phyloP scores from a whole-genome alignment of 805 yeast genomes.

The Sungouiozyma intestinalis region DNA sequence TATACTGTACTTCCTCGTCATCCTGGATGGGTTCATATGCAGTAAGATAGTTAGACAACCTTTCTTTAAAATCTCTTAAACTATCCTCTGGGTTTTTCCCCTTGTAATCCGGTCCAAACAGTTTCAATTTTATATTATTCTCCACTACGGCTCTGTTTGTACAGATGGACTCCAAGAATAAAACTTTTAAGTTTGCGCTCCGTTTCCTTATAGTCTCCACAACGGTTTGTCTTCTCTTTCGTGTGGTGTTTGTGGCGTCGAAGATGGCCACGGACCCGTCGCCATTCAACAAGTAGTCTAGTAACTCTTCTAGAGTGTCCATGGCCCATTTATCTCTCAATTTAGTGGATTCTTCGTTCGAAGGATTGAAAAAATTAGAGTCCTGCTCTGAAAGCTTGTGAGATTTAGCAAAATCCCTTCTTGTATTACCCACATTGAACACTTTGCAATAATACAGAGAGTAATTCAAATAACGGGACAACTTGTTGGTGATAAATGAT shows the following conservation, averaged over 20 bases:
- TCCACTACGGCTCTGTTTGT: conserved; percentile 71
- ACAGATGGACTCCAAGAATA: conserved; percentile 81
- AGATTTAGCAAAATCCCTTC: conserved; percentile 54
- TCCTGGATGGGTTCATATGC: conserved; percentile 90
- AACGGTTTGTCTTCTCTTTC: conserved; percentile 49
- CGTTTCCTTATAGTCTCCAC: conserved; percentile 46
- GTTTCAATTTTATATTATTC: conserved; percentile 71
- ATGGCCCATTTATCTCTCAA: conserved; percentile 92
- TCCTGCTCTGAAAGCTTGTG: conserved; percentile 39
- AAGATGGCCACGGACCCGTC: conserved; percentile 88
- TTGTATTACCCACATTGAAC: conserved; percentile 91
- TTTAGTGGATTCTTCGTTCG: conserved; percentile 49
- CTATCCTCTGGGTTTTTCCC: conserved; percentile 78
- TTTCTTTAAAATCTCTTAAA: conserved; percentile 66
- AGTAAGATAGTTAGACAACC: conserved; percentile 73
- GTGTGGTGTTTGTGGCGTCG: conserved; percentile 76
- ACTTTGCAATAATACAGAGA: conserved; percentile 82
- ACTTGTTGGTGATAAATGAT: conserved; percentile 83
- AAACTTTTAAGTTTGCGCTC: conserved; percentile 58
- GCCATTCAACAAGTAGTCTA: conserved; percentile 70
- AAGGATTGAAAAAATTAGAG: conserved; percentile 82
- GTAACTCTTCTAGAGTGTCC: conserved; percentile 76
- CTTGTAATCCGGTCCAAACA: conserved; percentile 87
- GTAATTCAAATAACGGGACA: conserved; percentile 88
- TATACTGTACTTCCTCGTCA: conserved; percentile 64